Conservation (phyloP, 345 rosid genomes). For the Gossypium anomalum region DNA sequence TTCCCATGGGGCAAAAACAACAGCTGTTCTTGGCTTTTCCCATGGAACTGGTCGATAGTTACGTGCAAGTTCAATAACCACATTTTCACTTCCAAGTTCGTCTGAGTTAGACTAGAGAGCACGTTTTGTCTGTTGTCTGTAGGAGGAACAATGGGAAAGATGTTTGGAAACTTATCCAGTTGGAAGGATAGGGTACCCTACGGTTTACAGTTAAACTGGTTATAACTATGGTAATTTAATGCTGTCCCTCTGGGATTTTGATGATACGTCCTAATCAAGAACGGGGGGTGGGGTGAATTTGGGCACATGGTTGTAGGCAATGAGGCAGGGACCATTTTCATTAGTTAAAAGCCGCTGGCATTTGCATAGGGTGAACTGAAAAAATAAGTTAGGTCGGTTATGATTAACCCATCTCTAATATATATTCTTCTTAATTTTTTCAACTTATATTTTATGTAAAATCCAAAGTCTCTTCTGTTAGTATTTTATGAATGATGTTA, state of each 20-base stretch:
- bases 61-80: neutral
- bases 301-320: neutral
- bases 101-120: neutral
- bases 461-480: too few species aligned
- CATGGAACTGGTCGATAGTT: slow-evolving; percentile 5
- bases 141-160: slow-evolving; percentile 2
- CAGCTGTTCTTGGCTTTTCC: neutral
- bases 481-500: too few species aligned
- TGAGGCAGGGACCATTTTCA: slow-evolving; percentile 18
- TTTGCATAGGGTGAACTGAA: neutral
- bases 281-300: too few species aligned
- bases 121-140: neutral
- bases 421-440: too few species aligned
- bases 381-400: too few species aligned
- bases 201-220: neutral
- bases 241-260: neutral
- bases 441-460: too few species aligned
- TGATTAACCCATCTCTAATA: too few species aligned
- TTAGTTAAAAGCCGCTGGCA: neutral
- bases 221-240: neutral
- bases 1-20: neutral
- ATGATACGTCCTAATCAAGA: neutral
- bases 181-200: neutral
- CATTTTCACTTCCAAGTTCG: neutral
- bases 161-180: neutral